Percentiles rank a stretch among this genome's conserved stretches.
Conservation (phyloP, 2,329 filamentous ascomycete species). For the Talaromyces sp. region DNA sequence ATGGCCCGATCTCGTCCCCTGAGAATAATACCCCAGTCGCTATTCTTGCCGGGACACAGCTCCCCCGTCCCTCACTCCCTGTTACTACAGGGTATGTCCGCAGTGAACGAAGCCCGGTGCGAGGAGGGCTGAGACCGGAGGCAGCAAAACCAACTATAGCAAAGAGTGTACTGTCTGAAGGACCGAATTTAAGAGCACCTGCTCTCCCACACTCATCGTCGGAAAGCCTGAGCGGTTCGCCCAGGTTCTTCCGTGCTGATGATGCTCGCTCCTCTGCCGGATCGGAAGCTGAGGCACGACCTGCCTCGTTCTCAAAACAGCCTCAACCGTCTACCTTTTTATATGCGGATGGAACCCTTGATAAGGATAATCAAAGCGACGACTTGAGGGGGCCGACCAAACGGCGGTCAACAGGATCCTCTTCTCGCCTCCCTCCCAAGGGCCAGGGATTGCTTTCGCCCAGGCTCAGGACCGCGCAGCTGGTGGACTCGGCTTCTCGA, state of each 20-base stretch:
- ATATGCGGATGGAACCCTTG: conserved; percentile 34
- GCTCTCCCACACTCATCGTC: conserved; percentile 31
- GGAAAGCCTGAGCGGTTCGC: conserved; percentile 29
- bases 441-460: conserved; percentile 21
- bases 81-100: conserved; percentile 21
- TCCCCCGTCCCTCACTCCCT: conserved; percentile 23
- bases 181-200: conserved; percentile 18
- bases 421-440: conserved; percentile 22
- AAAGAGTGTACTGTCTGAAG: conserved; percentile 34
- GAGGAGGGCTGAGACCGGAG: conserved; percentile 23
- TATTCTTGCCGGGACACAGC: conserved; percentile 21
- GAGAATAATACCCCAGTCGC: conserved; percentile 39
- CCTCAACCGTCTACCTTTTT: conserved; percentile 28
- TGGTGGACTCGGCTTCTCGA: conserved; percentile 21
- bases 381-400: conserved; percentile 17
- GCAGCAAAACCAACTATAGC: conserved; percentile 28
- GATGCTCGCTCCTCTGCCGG: conserved; percentile 57
- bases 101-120: conserved; percentile 31
- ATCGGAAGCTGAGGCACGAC: conserved; percentile 27
- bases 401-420: conserved; percentile 27
- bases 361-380: conserved; percentile 20
- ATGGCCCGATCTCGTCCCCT: conserved; percentile 64
- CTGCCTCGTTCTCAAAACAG: conserved; percentile 20
- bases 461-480: conserved; percentile 25
- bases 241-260: conserved; percentile 90